Base-by-base conservation (phyloP, 1,284 basidiomycete genomes). In the Butyriboletus appendiculatus region DNA sequence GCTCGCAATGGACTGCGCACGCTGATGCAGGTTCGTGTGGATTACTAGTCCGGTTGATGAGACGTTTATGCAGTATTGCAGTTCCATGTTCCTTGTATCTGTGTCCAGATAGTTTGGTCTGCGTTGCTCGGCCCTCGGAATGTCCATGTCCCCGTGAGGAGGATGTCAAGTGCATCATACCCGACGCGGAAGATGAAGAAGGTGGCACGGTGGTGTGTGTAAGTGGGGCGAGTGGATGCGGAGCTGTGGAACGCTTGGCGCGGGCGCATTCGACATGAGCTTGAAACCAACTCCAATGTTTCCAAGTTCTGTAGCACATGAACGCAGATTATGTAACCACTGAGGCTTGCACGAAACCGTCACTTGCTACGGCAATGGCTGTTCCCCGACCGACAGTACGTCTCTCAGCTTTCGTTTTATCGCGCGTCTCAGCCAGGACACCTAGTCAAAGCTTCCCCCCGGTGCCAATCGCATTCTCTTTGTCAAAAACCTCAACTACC, bases 401-500 rank as follows among this genome's bases (percentile, higher is more conserved):
- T 66, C 40, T 47, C 41, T 30, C 18, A 24, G 7, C 28, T 22
- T 16, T 39, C 15, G 15, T 43, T 18, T 49, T 35, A 47, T 43
- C 8, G 20, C 38, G 37, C 26, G 7, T 39, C 51, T 56, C 38
- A 49, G 44, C 35, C 41, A 24, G 32, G 18, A 24, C 16, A 15
- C 20, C 44, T 47, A 88, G 90, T 78, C 88, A n/a, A 91, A 92
- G 70, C 81, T 92, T 20, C 90, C 90, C 7, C 86, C 90, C 32
- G 90, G 90, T 48, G 90, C 90, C 16, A 93, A 93, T 67, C 84
- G 90, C 46, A 91, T 93, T 53, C 79, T 93, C 41, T 93, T 92
- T 62, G 88, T 93, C 32, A 92, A 92, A 76, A 96, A 96, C 66
- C 76, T 96, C 57, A 96, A 95, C 74, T 99, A 98, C 77, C 89